These are phyloP conservation scores for Linnemannia exigua DNA, from an alignment of 192 early-diverging fungal genomes.

Conservation along the genomic window DNA sequence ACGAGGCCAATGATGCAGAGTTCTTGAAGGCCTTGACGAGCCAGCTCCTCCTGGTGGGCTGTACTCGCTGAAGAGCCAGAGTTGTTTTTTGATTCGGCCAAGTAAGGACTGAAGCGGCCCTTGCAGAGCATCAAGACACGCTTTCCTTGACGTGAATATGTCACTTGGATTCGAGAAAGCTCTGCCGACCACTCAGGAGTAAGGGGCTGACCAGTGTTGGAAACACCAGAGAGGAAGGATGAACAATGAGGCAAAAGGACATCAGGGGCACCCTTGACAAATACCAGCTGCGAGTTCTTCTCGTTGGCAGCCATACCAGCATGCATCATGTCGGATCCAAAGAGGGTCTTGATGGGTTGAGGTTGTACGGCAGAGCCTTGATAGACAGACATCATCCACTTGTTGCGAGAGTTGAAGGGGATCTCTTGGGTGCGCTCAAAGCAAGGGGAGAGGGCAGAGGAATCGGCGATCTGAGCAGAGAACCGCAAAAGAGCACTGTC, in stretches of 20 bases:
- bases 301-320: slow-evolving; percentile 16
- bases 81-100: neutral
- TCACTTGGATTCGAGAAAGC: slow-evolving; percentile 63
- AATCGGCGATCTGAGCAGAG: slow-evolving; percentile 51
- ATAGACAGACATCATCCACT: slow-evolving; percentile 71
- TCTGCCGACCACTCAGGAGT: slow-evolving; percentile 36
- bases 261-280: slow-evolving; percentile 86
- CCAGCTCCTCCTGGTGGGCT: slow-evolving; percentile 30
- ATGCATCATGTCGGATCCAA: slow-evolving; percentile 17
- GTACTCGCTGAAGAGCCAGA: neutral
- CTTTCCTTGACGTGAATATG: slow-evolving; percentile 65
- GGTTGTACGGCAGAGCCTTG: slow-evolving; percentile 19
- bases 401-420: slow-evolving; percentile 81
- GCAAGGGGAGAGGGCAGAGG: slow-evolving; percentile 50
- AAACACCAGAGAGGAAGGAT: slow-evolving; percentile 47
- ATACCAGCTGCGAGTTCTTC: slow-evolving; percentile 55
- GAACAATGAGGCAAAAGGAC: slow-evolving; percentile 67
- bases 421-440: slow-evolving; percentile 60
- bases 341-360: slow-evolving; percentile 33
- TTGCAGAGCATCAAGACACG: slow-evolving; percentile 64
- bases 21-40: slow-evolving; percentile 41
- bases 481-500: slow-evolving; percentile 86
- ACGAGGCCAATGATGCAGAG: slow-evolving; percentile 79
- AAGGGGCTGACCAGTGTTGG: slow-evolving; percentile 46
- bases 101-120: slow-evolving; percentile 25